Percentiles rank a stretch among this genome's conserved stretches.
These are phyloP conservation scores for Torulaspora franciscae DNA, from an alignment of 805 yeast species.

Conservation along the genomic window DNA sequence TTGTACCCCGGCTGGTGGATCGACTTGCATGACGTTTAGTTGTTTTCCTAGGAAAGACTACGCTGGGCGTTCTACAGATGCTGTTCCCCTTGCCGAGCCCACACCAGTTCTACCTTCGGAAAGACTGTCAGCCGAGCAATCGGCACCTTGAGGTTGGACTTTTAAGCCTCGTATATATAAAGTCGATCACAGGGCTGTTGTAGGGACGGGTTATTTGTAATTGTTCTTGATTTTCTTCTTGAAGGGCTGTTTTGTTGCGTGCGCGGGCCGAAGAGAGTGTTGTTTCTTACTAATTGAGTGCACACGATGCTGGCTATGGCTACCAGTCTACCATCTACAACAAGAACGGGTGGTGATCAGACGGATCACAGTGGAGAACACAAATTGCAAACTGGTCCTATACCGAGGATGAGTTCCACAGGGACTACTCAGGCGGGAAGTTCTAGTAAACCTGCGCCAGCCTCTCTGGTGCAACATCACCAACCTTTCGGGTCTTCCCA, in stretches of 20 bases:
- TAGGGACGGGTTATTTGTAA: not conserved
- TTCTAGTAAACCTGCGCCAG: not conserved
- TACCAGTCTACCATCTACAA: conserved; percentile 7
- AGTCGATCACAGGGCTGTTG: not conserved
- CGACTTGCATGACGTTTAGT: conserved; percentile 2
- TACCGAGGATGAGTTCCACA: conserved; percentile 1
- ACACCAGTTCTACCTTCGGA: not conserved
- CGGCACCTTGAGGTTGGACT: not conserved
- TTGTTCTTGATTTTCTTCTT: not conserved
- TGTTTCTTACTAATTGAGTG: not conserved
- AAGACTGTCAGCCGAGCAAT: conserved; percentile 1
- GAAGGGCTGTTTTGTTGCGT: not conserved
- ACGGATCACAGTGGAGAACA: not conserved
- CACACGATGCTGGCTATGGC: conserved; percentile 8
- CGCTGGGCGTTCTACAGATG: conserved; percentile 1
- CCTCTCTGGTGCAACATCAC: conserved; percentile 2
- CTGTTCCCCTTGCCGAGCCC: not conserved
- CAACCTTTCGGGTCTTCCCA: conserved; percentile 5
- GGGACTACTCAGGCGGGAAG: not conserved
- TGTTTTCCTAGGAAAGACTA: not conserved
- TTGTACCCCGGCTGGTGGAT: conserved; percentile 5
- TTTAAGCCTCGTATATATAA: conserved; percentile 5
- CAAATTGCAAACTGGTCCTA: not conserved
- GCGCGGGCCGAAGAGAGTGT: not conserved
- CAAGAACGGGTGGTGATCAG: not conserved